A percentile compares a stretch with the other conserved stretches of the same genome.
phyloP scores from a whole-genome alignment of 2,329 filamentous ascomycete genomes.

The Diaporthe vexans region DNA sequence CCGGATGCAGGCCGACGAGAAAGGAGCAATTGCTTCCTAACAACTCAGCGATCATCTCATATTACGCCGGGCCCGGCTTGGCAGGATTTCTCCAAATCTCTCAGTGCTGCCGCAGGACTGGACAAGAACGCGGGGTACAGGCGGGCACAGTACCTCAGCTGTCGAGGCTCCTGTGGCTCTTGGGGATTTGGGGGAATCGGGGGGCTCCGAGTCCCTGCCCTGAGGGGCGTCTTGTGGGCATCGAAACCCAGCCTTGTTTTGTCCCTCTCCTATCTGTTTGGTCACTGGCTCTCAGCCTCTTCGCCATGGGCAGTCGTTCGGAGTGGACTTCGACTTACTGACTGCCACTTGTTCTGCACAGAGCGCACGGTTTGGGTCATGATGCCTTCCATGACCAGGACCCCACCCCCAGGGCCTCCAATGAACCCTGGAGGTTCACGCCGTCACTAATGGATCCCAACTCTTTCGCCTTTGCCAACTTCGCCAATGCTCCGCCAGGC shows the following conservation, averaged over 20 bases:
- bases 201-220: neutral
- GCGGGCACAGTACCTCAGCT: neutral
- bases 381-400: slow-evolving; percentile 77
- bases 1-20: neutral
- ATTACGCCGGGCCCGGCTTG: slow-evolving; percentile 26
- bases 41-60: slow-evolving; percentile 11
- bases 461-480: slow-evolving; percentile 83
- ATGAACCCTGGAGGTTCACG: slow-evolving; percentile 89
- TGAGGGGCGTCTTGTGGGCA: slow-evolving; percentile 5
- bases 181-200: slow-evolving; percentile 28
- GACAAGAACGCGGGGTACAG: slow-evolving; percentile 27
- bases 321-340: neutral
- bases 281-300: neutral
- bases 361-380: slow-evolving; percentile 58
- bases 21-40: neutral
- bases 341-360: slow-evolving; percentile 49
- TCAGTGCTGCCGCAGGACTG: neutral
- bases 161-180: slow-evolving; percentile 16
- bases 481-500: slow-evolving; percentile 83
- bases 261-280: neutral
- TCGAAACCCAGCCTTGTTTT: neutral
- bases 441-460: slow-evolving; percentile 90
- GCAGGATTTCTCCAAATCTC: slow-evolving; percentile 31
- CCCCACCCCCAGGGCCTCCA: slow-evolving; percentile 82
- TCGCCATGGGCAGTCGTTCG: neutral